Percentiles rank a stretch among this genome's conserved stretches.
These are phyloP conservation scores for Paraphoma sp. DNA, from an alignment of 2,329 filamentous ascomycete species.

Conservation along the genomic window DNA sequence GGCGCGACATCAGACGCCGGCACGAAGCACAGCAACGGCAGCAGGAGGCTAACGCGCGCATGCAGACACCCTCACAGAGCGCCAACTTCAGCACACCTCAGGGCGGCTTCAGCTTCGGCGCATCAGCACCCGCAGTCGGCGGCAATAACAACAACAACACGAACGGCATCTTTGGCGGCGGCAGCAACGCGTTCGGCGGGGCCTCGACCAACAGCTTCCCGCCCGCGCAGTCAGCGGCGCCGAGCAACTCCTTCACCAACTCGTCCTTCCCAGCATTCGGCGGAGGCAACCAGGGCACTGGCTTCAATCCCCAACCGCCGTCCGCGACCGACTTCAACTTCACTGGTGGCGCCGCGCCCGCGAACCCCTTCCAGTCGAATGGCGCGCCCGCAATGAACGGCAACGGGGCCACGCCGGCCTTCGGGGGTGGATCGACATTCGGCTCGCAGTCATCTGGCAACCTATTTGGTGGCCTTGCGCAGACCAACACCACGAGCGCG, in stretches of 20 bases:
- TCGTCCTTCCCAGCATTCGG: conserved; percentile 44
- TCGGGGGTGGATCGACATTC: conserved; percentile 30
- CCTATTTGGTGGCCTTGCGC: conserved; percentile 25
- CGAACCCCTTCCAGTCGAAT: neutral
- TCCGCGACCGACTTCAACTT: conserved; percentile 36
- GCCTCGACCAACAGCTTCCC: conserved; percentile 41
- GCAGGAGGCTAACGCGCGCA: conserved; percentile 23
- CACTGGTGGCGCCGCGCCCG: conserved; percentile 13
- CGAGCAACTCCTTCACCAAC: conserved; percentile 34
- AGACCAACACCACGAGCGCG: conserved; percentile 23
- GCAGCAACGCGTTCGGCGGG: conserved; percentile 20
- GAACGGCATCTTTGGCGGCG: conserved; percentile 19
- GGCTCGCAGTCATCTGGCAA: conserved; percentile 24
- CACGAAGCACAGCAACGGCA: conserved; percentile 6
- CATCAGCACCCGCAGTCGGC: conserved; percentile 21
- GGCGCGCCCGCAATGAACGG: conserved; percentile 29
- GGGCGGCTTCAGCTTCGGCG: conserved; percentile 32
- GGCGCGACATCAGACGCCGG: conserved; percentile 13
- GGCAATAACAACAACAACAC: conserved; percentile 17
- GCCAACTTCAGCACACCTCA: conserved; percentile 27
- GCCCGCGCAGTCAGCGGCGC: conserved; percentile 30
- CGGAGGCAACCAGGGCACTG: conserved; percentile 19
- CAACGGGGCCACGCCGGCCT: conserved; percentile 13
- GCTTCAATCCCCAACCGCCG: conserved; percentile 36
- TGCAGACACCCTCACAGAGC: conserved; percentile 29